phyloP scores from a whole-genome alignment of 1,284 basidiomycete species.

The Retiboletus flavoniger region DNA sequence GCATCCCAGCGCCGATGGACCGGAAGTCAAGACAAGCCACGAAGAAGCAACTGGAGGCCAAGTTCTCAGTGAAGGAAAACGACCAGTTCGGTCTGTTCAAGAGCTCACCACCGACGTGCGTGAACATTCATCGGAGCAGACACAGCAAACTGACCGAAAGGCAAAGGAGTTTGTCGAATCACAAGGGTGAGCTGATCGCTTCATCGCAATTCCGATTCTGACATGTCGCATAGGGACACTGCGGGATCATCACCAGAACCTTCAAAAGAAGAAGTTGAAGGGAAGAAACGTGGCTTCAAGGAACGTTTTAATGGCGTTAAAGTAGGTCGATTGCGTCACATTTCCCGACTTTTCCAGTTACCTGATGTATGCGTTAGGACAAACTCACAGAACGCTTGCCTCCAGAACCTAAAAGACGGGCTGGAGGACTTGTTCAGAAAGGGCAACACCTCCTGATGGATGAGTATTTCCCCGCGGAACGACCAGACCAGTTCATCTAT shows the following conservation, averaged over 20 bases:
- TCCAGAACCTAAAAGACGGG: conserved; percentile 42
- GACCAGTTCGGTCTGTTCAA: conserved; percentile 27
- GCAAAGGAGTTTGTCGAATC: conserved; percentile 23
- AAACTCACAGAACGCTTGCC: conserved; percentile 35
- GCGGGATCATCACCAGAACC: conserved; percentile 14
- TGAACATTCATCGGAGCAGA: conserved; percentile 1
- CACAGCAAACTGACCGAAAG: background rate
- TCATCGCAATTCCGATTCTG: background rate
- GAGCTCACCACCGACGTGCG: conserved; percentile 13
- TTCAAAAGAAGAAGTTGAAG: conserved; percentile 39
- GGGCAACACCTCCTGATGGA: conserved; percentile 48
- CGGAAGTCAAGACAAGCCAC: conserved; percentile 33
- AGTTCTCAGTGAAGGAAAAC: conserved; percentile 17
- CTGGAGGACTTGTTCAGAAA: conserved; percentile 38
- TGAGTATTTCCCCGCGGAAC: conserved; percentile 66
- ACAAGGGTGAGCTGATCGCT: conserved; percentile 11
- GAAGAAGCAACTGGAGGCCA: conserved; percentile 30
- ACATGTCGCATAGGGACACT: conserved; percentile 4
- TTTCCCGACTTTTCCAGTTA: background rate
- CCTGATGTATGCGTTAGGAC: conserved; percentile 18
- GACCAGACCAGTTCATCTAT: conserved; percentile 58
- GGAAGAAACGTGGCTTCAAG: conserved; percentile 53
- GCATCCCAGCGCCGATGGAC: conserved; percentile 46
- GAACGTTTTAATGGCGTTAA: conserved; percentile 44
- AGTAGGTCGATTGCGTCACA: conserved; percentile 24